Evolutionary conservation across 768 basidiomycete species (phyloP), one percentile per base, ranked within the genome.

Genomic region (Leccinum imitatum): DNA sequence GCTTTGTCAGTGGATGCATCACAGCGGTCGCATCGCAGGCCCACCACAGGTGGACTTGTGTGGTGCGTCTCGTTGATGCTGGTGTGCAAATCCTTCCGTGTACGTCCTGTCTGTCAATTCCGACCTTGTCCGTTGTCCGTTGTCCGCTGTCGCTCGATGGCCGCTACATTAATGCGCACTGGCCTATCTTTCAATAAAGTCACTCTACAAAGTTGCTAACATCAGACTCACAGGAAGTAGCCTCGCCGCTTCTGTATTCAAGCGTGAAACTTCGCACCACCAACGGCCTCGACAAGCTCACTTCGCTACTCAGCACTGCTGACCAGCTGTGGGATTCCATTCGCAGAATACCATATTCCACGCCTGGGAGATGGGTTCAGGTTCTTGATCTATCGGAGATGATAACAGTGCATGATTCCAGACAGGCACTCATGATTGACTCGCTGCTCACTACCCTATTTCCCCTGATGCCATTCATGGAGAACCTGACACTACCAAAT

Each of bases 321-420:
- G 93, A 96, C 62, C 80, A 84, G 65, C 83, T 82, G 68, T 96
- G 94, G 94, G 92, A 94, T 67, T 90, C 91, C 48, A 86, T 96
- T 58, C 84, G 91, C 54, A 83, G 94, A 53, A 93, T 91, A 64
- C 91, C 91, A 0, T 90, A 89, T 67, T 95, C 93, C 4, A 82
- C 89, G 0, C 94, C 94, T 2, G 94, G 94, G 30, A 82, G 94
- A 69, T 95, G 92, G 89, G 85, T 96, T 1, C 88, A 87, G 59
- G 73, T 70, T 10, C 78, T 97, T 23, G 89, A 96, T 72, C 75
- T 97, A 6, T 86, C 90, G 5, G 72, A 75, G 21, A 65, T 91
- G 35, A 64, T 70, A 48, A 78, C 76, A 65, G 69, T 67, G 50
- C 76, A 81, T 25, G 76, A 79, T 63, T 73, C 78, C 9, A 65